Evolutionary conservation across 768 basidiomycete species (phyloP).

Genomic region (Rhizopogon vinicolor): DNA sequence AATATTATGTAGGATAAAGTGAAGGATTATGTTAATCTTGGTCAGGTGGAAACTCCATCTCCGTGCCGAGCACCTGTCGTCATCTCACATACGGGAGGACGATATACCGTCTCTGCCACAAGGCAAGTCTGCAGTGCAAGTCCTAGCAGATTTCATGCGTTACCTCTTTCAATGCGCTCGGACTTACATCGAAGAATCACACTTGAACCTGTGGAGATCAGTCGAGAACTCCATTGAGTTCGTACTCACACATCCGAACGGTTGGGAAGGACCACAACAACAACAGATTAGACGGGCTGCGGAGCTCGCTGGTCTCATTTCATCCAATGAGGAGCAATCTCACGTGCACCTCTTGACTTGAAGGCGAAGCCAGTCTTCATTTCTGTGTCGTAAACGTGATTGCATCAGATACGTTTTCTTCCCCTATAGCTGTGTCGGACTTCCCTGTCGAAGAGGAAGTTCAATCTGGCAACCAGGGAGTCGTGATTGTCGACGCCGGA

Average conservation of each 20-base stretch:
- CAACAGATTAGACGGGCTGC: slow-evolving; percentile 24
- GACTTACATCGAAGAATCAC: slow-evolving; percentile 16
- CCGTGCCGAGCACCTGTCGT: slow-evolving; percentile 20
- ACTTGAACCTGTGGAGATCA: slow-evolving; percentile 27
- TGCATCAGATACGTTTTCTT: neutral
- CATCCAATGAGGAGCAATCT: slow-evolving; percentile 5
- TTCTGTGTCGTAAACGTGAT: slow-evolving; percentile 34
- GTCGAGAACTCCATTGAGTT: slow-evolving; percentile 16
- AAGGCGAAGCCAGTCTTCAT: slow-evolving; percentile 15
- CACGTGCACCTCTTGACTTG: slow-evolving; percentile 20
- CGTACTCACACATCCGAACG: slow-evolving; percentile 26
- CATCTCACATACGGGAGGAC: slow-evolving; percentile 17
- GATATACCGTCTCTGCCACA: slow-evolving; percentile 21
- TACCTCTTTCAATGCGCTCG: slow-evolving; percentile 23
- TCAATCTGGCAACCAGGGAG: slow-evolving; percentile 12
- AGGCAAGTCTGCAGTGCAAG: slow-evolving; percentile 13
- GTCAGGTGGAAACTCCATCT: slow-evolving; percentile 33
- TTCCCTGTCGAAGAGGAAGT: neutral
- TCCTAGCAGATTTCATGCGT: slow-evolving; percentile 21
- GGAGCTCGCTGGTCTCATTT: slow-evolving; percentile 17
- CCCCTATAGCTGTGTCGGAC: slow-evolving; percentile 2
- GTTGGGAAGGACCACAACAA: slow-evolving; percentile 28
- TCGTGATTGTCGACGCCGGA: no score
- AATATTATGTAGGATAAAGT: neutral
- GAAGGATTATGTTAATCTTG: neutral